Evolutionary conservation across 2,329 filamentous ascomycete species (phyloP), one percentile per base, ranked within the genome.

Genomic region (Chaetomium sp.): DNA sequence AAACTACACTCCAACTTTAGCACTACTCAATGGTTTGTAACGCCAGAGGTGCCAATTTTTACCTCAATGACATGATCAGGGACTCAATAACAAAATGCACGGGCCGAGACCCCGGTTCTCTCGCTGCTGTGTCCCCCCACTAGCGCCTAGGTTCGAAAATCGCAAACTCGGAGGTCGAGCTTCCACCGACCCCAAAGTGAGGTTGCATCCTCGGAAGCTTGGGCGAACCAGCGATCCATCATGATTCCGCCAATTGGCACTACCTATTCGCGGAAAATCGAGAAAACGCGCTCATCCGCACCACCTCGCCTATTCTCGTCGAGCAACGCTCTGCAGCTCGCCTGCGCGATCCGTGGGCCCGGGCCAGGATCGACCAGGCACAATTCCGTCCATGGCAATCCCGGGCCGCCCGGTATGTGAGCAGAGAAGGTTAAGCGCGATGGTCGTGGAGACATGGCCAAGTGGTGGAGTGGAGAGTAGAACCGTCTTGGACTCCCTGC

Each of bases 241-340:
- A 10, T n/a, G 47, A 6, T 10, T 45, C 61, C 56, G 49, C 56
- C 49, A 49, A 32, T 14, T 34, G n/a, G 35, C 44, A 38, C 27
- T 47, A 41, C 40, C 59, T 54, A 62, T 61, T 62, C 57, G 61
- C 53, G 61, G 60, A 56, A 52, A 54, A 57, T 53, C 44, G n/a
- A 54, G 12, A 38, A 14, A 38, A 34, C n/a, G 33, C 14, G 6
- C 14, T n/a, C 11, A 2, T 10, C 12, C n/a, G 45, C 27, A 45
- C 35, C 37, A 46, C 44, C 42, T 54, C 45, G 57, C 62, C 60
- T 45, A 49, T 9, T 40, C 8, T 40, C 37, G 19, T 27, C 19
- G 19, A 27, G 19, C 19, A 27, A 27, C 19, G 19, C 19, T 27
- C 19, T 27, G 19, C 36, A 47, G 49, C 41, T 53, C 45, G 57